Evolutionary conservation across 2,329 filamentous ascomycete species (phyloP), one percentile per base, ranked within the genome.

Genomic region (Chrysoporthe deuterocubensis): DNA sequence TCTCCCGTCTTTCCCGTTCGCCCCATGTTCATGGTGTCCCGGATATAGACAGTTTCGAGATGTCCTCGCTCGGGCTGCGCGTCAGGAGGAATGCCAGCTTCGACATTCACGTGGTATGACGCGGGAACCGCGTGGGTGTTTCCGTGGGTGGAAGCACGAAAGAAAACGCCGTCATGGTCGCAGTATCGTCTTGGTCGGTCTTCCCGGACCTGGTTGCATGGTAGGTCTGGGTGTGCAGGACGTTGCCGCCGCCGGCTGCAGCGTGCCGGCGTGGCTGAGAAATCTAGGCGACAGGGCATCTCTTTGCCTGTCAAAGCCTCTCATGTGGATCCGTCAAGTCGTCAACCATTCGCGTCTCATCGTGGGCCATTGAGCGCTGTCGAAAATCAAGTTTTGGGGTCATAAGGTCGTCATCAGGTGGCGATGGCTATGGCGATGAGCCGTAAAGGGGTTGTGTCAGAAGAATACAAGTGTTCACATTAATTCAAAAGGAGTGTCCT

Each of bases 291-390:
- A 62, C 50, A 57, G 62, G 63, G 63, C 62, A 57, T 64, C 58
- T 68, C 63, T 68, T 37, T 40, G 26, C 64, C 58, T 61, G 62
- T 67, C 67, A 72, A 72, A 58, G 64, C 71, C 64, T 68, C 69
- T 66, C 71, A 71, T 73, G 72, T 68, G 70, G 69, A 70, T 61
- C 54, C 73, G 67, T 83, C 21, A 61, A 71, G 70, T 89, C 85
- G 67, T 91, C 88, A 63, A 90, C 89, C 70, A 80, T 77, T 90
- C 89, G 69, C 44, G 34, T 56, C 58, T 40, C 43, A 40, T 54
- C 60, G 50, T 57, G 16, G 32, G 43, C n/a, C 37, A 21, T 50
- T 40, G 62, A 57, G 43, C 61, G 46, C 61, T 56, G 65, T 64
- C 40, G 59, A 64, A 50, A n/a, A 50, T 34, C 46, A 50, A 9